Evolutionary conservation across 2,329 filamentous ascomycete genomes (phyloP).

Genomic region (Phaeosphaeria sp.): DNA sequence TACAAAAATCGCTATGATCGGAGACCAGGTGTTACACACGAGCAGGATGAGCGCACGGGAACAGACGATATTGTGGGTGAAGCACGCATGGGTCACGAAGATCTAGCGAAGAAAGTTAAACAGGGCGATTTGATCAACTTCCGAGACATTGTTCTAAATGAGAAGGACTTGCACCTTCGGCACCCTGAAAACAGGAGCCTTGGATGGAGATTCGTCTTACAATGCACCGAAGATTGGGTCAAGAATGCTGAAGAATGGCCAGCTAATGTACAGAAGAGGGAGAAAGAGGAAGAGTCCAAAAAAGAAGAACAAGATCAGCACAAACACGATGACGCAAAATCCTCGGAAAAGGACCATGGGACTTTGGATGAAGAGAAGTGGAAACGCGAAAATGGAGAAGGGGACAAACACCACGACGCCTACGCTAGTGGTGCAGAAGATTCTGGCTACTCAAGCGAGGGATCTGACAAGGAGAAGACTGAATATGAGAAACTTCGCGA

Average conservation of each 20-base stretch:
- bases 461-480: conserved; percentile 17
- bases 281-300: conserved; percentile 30
- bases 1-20: conserved; percentile 47
- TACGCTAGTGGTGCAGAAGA: conserved; percentile 32
- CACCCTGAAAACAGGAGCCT: conserved; percentile 53
- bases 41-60: conserved; percentile 30
- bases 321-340: conserved; percentile 29
- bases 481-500: conserved; percentile 42
- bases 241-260: conserved; percentile 59
- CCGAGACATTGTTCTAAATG: conserved; percentile 34
- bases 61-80: conserved; percentile 31
- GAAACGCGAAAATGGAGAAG: conserved; percentile 32
- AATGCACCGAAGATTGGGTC: conserved; percentile 57
- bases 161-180: conserved; percentile 53
- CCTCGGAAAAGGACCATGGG: conserved; percentile 6
- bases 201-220: conserved; percentile 59
- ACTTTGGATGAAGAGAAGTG: conserved; percentile 37
- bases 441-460: conserved; percentile 25
- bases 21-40: conserved; percentile 49
- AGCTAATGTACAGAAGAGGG: conserved; percentile 52
- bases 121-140: conserved; percentile 49
- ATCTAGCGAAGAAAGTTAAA: conserved; percentile 30
- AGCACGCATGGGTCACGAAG: conserved; percentile 30
- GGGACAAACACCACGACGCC: conserved; percentile 46
- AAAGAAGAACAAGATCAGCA: conserved; percentile 30